phyloP scores from a whole-genome alignment of 148 eudicot genomes.

The Rhododendron simsii region DNA sequence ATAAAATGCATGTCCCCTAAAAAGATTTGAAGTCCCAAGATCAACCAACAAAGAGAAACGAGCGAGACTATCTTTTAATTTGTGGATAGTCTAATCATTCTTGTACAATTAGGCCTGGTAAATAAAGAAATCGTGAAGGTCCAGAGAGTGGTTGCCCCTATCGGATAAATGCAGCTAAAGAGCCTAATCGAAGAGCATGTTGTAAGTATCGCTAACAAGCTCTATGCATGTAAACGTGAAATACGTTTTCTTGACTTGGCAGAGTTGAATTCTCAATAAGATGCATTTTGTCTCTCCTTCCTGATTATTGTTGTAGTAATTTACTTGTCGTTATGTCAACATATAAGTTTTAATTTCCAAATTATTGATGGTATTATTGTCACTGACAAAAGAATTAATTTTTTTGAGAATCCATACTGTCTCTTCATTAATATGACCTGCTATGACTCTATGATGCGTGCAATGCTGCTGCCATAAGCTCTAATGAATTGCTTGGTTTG shows the following conservation, averaged over 20 bases:
- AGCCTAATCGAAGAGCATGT: slow-evolving; percentile 89
- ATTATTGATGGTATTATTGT: no score
- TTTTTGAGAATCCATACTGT: no score
- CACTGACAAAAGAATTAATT: no score
- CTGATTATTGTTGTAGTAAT: not conserved
- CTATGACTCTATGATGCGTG: no score
- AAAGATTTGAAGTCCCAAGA: no score
- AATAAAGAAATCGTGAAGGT: slow-evolving; percentile 97
- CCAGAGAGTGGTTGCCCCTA: slow-evolving; percentile 97
- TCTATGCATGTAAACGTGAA: slow-evolving; percentile 1
- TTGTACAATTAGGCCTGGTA: slow-evolving; percentile 40
- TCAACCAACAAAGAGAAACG: not conserved
- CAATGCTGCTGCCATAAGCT: no score
- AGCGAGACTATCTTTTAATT: not conserved
- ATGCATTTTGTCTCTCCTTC: no score
- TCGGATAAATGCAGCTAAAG: slow-evolving; percentile 95
- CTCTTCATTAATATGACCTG: no score
- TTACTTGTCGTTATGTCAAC: no score
- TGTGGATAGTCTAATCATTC: not conserved
- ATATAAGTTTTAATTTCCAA: no score
- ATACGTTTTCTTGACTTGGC: not conserved
- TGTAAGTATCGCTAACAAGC: slow-evolving; percentile 52
- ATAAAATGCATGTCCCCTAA: no score
- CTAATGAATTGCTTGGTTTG: no score
- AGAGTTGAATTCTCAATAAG: not conserved